A percentile compares a stretch with the other conserved stretches of the same genome.
Conservation (phyloP, 1,139 yeast species). For the Candida sp. region DNA sequence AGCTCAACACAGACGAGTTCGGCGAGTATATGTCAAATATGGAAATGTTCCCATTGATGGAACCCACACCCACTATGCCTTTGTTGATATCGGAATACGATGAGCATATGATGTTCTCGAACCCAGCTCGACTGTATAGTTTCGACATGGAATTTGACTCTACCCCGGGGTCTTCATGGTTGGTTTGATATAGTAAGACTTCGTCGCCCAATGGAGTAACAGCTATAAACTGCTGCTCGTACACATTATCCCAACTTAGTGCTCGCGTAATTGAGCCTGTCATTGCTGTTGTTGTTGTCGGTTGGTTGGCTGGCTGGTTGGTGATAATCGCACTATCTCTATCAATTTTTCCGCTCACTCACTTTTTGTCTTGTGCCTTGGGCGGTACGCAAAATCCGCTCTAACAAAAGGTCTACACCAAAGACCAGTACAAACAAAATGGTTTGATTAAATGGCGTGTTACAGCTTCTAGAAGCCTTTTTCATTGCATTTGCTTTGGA, state of each 20-base stretch:
- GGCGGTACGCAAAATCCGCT: neutral
- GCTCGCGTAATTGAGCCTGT: slow-evolving; percentile 62
- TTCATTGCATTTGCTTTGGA: too few species aligned
- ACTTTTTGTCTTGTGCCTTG: neutral
- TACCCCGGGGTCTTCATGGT: slow-evolving; percentile 38
- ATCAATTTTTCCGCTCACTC: neutral
- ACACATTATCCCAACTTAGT: slow-evolving; percentile 60
- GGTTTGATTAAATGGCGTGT: neutral
- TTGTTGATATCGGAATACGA: slow-evolving; percentile 61
- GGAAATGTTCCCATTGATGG: slow-evolving; percentile 68
- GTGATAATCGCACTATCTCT: neutral
- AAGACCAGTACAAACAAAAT: neutral
- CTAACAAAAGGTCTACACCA: neutral
- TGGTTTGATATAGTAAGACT: slow-evolving; percentile 61
- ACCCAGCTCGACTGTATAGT: slow-evolving; percentile 60
- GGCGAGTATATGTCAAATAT: slow-evolving; percentile 60
- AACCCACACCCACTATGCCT: slow-evolving; percentile 77
- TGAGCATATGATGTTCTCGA: slow-evolving; percentile 73
- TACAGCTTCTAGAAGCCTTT: neutral
- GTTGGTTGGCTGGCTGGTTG: neutral
- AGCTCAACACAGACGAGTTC: slow-evolving; percentile 43
- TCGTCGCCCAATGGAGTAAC: slow-evolving; percentile 75
- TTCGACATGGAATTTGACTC: slow-evolving; percentile 49
- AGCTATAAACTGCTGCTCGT: slow-evolving; percentile 61
- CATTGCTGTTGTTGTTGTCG: slow-evolving; percentile 27